Evolutionary conservation across 2,329 filamentous ascomycete species (phyloP).

Genomic region (Penicillium sp.): DNA sequence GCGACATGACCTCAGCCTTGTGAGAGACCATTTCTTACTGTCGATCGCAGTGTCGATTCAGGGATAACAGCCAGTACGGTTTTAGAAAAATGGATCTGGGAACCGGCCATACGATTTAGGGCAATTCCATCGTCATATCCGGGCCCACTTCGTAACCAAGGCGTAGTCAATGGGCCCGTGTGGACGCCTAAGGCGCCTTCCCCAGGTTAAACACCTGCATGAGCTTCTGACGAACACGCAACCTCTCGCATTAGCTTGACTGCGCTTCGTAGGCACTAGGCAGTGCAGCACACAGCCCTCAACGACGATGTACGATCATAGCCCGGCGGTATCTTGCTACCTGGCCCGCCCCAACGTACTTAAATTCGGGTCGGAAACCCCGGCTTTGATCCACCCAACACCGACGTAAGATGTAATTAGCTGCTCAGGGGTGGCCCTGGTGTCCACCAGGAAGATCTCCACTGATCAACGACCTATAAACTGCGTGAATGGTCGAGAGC

Average conservation of each 20-base stretch:
- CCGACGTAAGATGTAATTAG: neutral
- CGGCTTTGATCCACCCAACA: neutral
- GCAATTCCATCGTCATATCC: conserved; percentile 15
- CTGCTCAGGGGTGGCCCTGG: conserved; percentile 4
- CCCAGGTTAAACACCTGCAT: neutral
- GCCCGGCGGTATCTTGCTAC: conserved; percentile 4
- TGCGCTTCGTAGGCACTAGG: neutral
- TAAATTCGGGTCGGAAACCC: too few relatives aligned
- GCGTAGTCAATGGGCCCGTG: neutral
- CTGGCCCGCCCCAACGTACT: neutral
- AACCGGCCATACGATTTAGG: conserved; percentile 1
- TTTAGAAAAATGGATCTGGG: neutral
- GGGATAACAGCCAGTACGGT: neutral
- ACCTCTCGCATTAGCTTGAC: conserved; percentile 3
- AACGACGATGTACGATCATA: conserved; percentile 6
- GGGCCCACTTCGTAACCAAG: conserved; percentile 8
- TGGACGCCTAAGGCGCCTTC: neutral
- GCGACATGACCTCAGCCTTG: conserved; percentile 17
- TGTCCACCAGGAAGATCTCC: conserved; percentile 5
- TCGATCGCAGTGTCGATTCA: conserved; percentile 10
- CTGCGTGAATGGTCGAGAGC: neutral
- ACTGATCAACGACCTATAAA: conserved; percentile 3
- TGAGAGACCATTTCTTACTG: neutral
- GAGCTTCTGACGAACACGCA: neutral
- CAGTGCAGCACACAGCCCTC: conserved; percentile 7